Base-by-base conservation (phyloP, 2,329 filamentous ascomycete species). In the Trichothecium roseum region DNA sequence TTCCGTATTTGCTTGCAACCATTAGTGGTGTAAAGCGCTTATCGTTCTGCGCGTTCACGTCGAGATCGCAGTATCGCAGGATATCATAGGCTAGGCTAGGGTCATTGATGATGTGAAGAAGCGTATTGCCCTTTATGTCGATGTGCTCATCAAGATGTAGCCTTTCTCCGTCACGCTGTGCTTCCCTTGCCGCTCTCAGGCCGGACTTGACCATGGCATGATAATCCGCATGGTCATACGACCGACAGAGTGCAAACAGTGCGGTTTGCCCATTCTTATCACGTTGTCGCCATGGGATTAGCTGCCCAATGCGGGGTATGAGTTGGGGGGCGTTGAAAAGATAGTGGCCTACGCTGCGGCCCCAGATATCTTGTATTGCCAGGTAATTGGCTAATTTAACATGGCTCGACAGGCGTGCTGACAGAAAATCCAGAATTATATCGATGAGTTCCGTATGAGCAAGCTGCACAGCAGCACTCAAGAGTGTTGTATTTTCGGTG, bases 231-330 rank as follows among this genome's bases (percentile, higher is more conserved):
- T 98, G 87, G 52, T 98, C 91, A 51, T 98, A 98, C 0, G 87
- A 96, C 47, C 91, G 78, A 55, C 88, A 96, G 1, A 96, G 68
- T 2, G 91, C 91, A 55, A 98, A 96, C 8, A 98, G 64, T 2
- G 91, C 93, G n/a, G 93, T 98, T 58, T 96, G 91, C 0, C 91
- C 91, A 52, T 96, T 95, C 55, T 87, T 93, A 57, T 98, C 91
- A 45, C 81, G 86, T 56, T 93, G 77, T 39, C 78, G 74, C 91
- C 91, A 98, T 8, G 86, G 84, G 36, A 98, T 66, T 44, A 89
- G 61, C 40, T 72, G 69, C 3, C 87, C 88, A 40, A 96, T 80
- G 37, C 73, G 71, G 30, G 68, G 63, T 45, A 98, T 91, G 15
- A 98, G 66, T 36, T 74, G 69, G 3, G 91, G 91, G 8, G 85